Conservation (phyloP, 352 stramenopile species). For the Aphanomyces invadans region DNA sequence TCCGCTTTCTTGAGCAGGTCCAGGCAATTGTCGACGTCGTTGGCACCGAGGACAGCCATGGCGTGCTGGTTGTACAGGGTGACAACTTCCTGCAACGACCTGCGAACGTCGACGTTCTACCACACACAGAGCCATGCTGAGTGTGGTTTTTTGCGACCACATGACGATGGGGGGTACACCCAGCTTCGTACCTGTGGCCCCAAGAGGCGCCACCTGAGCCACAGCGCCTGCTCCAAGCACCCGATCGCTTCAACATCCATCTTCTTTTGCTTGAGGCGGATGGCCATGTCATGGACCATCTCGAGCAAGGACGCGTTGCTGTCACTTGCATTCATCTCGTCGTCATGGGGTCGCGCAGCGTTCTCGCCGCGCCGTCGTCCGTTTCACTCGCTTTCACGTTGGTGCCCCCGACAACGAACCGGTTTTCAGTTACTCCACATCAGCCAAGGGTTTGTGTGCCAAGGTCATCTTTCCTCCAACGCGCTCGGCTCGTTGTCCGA, state of each 20-base stretch:
- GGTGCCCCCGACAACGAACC: no score
- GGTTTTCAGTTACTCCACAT: no score
- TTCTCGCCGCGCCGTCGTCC: not conserved
- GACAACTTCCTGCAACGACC: conserved; percentile 52
- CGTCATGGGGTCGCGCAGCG: not conserved
- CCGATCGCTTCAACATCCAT: conserved; percentile 70
- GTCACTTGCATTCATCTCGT: not conserved
- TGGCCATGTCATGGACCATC: conserved; percentile 62
- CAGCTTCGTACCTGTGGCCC: conserved; percentile 24
- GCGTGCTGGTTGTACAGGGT: conserved; percentile 66
- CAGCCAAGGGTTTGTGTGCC: no score
- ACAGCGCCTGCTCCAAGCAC: conserved; percentile 64
- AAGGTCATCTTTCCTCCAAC: no score
- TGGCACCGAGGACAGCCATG: conserved; percentile 53
- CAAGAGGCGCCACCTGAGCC: conserved; percentile 71
- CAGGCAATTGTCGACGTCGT: conserved; percentile 58
- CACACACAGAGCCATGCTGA: not conserved
- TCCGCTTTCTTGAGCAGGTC: conserved; percentile 65
- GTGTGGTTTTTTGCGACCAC: not conserved
- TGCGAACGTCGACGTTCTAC: conserved; percentile 38
- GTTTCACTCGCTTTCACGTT: no score
- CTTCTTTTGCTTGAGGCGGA: conserved; percentile 57
- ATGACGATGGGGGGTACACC: conserved; percentile 29
- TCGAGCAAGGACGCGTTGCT: conserved; percentile 33
- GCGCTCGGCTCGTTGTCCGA: no score